Evolutionary conservation across 768 basidiomycete genomes (phyloP).

Genomic region (Inosperma sp.): DNA sequence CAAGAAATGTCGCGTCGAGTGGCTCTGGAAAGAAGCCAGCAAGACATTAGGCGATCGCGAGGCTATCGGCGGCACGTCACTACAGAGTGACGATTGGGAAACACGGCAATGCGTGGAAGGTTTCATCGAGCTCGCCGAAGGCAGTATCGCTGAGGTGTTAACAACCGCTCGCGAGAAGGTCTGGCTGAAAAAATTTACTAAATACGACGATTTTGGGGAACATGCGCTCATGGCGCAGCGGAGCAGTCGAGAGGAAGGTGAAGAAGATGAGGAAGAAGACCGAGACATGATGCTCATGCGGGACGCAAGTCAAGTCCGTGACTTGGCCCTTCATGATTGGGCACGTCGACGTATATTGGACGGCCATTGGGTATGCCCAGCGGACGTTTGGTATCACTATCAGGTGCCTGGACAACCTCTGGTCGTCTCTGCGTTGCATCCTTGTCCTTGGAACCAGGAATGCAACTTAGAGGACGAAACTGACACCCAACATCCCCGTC

Average conservation of each 20-base stretch:
- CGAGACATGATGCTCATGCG: constrained; percentile 37
- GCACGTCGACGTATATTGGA: constrained; percentile 67
- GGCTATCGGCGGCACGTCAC: constrained; percentile 47
- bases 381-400: constrained; percentile 59
- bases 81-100: constrained; percentile 55
- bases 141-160: constrained; percentile 58
- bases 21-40: constrained; percentile 58
- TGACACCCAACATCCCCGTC: constrained; percentile 45
- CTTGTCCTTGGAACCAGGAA: constrained; percentile 60
- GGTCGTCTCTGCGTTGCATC: constrained; percentile 42
- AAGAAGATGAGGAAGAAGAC: constrained; percentile 39
- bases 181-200: constrained; percentile 64
- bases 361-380: constrained; percentile 72
- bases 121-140: constrained; percentile 74
- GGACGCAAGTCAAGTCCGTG: constrained; percentile 41
- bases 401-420: constrained; percentile 34
- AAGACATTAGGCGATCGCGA: constrained; percentile 47
- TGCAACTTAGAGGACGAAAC: constrained; percentile 24
- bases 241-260: constrained; percentile 27
- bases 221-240: constrained; percentile 62
- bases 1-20: constrained; percentile 59
- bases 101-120: constrained; percentile 60
- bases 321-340: constrained; percentile 68
- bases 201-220: constrained; percentile 59
- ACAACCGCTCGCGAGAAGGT: constrained; percentile 60